Base-by-base conservation (phyloP, 208 protist genomes). In the Acanthamoeba lenticulata region DNA sequence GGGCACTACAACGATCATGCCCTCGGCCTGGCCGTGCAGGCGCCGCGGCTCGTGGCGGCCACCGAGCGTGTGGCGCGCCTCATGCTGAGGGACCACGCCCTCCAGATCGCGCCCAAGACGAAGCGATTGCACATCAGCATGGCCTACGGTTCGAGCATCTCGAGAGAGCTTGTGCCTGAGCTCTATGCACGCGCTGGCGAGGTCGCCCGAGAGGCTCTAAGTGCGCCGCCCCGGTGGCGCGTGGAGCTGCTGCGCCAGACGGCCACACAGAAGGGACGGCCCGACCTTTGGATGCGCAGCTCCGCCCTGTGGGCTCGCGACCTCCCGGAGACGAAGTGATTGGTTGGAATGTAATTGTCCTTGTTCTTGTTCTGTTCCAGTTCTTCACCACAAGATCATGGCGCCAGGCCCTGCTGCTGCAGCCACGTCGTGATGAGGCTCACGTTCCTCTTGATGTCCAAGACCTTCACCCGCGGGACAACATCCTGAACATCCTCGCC, bases 61-160 rank as follows among this genome's bases (percentile, higher is more conserved):
- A 86, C 57, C 9, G 13, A n/a, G 24, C n/a, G 34, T 13, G 19
- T n/a, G 44, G 77, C 77, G 7, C 17, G 57, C 29, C 42, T 19
- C 4, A 60, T 86, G 77, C 3, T 9, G 7, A 29, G 38, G 32
- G 1, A 27, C 38, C 11, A 4, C 21, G 38, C 29, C 27, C n/a
- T 57, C 32, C 4, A 17, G 36, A 86, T 86, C 17, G 2, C 27
- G n/a, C 77, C 77, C 42, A 86, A 86, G 77, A 47, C 38, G n/a
- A n/a, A n/a, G 9, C 77, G 77, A 17, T 38, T 86, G 44, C 77
- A 86, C 77, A 86, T 86, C 77, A 86, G 77, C 44, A 86, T 86
- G 77, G 77, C 77, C 29, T 86, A 86, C 44, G 77, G 77, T 24
- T 24, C 13, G 49, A 44, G 9, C 11, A 27, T 86, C 4, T 57